These are phyloP conservation scores for Dichotomopilus funicola DNA, from an alignment of 2,329 filamentous ascomycete genomes.

Conservation along the genomic window DNA sequence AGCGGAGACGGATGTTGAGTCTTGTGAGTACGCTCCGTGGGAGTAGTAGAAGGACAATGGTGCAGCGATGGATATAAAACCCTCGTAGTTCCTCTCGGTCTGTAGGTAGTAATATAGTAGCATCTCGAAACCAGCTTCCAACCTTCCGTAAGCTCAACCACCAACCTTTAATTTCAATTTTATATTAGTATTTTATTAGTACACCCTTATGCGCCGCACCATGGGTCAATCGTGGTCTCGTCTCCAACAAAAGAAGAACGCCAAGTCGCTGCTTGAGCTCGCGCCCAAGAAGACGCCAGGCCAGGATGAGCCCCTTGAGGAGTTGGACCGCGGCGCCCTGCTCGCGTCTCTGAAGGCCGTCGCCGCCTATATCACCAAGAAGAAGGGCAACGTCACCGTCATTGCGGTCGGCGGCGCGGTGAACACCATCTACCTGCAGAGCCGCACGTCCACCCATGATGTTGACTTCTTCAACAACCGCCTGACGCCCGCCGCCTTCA, in stretches of 20 bases:
- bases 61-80: too few species aligned
- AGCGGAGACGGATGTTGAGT: too few species aligned
- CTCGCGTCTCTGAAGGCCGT: not conserved
- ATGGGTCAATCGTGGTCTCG: constrained; percentile 1
- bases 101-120: too few species aligned
- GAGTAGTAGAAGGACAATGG: too few species aligned
- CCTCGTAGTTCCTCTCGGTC: too few species aligned
- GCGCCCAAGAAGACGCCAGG: not conserved
- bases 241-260: not conserved
- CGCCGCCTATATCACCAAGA: not conserved
- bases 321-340: not conserved
- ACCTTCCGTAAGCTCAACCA: too few species aligned
- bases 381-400: not conserved
- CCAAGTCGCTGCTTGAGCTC: not conserved
- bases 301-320: not conserved
- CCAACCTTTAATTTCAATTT: too few species aligned
- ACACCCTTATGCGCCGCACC: too few species aligned
- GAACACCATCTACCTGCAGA: constrained; percentile 2
- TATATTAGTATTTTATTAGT: too few species aligned
- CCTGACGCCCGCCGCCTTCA: not conserved
- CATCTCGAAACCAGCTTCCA: too few species aligned
- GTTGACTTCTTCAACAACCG: constrained; percentile 3
- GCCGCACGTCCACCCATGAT: not conserved
- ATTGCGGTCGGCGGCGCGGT: not conserved
- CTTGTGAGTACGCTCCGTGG: too few species aligned